These are phyloP conservation scores for Lepidium africanum DNA, from an alignment of 345 rosid species.

Conservation along the genomic window DNA sequence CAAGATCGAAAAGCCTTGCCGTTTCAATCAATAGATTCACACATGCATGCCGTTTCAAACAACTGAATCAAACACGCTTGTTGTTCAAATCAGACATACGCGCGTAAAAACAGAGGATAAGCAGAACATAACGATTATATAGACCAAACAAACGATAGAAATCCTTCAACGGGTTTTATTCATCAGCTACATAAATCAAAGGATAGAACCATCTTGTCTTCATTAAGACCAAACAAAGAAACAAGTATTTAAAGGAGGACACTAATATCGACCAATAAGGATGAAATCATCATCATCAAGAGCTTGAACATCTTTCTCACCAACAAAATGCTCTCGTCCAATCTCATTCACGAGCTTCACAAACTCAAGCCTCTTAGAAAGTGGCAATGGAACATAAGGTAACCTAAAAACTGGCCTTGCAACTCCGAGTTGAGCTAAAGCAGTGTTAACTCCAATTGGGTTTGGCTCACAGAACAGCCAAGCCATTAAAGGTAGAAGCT, in stretches of 20 bases:
- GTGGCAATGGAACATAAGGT: conserved; percentile 77
- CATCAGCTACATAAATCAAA: conserved; percentile 10
- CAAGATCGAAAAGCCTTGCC: background rate
- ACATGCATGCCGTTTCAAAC: background rate
- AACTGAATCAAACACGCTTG: background rate
- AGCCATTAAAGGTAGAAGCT: conserved; percentile 64
- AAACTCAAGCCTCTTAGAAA: conserved; percentile 59
- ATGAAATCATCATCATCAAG: conserved; percentile 75
- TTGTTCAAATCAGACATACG: background rate
- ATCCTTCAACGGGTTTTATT: background rate
- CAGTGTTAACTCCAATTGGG: conserved; percentile 77
- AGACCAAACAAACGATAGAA: conserved; percentile 2
- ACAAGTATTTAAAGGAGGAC: background rate
- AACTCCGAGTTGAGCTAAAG: conserved; percentile 87
- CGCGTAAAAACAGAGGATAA: background rate
- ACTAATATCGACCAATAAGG: conserved; percentile 62
- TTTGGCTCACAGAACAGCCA: conserved; percentile 81
- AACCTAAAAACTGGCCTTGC: conserved; percentile 78
- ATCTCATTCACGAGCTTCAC: conserved; percentile 63
- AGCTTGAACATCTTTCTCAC: conserved; percentile 64
- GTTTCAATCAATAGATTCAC: no score
- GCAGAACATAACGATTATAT: background rate
- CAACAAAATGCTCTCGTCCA: conserved; percentile 78
- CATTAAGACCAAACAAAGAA: background rate
- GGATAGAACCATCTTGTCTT: background rate